Evolutionary conservation across 805 yeast species (phyloP).

Genomic region (Schwanniomyces polymorphus): DNA sequence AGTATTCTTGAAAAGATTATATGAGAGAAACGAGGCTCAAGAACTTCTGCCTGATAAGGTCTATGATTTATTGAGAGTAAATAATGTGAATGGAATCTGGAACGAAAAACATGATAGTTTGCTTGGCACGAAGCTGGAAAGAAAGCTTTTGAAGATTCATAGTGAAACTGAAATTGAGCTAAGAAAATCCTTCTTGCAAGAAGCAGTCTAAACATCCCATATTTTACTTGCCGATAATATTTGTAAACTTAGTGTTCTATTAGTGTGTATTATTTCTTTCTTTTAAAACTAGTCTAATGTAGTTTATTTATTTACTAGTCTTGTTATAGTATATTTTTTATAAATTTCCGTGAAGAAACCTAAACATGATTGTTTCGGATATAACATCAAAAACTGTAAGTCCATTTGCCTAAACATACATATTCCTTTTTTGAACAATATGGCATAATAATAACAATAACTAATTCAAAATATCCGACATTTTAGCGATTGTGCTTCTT

Average conservation of each 20-base stretch:
- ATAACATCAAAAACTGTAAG: no score
- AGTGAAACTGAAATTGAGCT: constrained; percentile 7
- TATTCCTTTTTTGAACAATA: not conserved
- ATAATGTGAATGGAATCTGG: constrained; percentile 13
- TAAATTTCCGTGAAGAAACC: not conserved
- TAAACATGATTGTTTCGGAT: not conserved
- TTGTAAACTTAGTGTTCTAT: not conserved
- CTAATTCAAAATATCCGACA: no score
- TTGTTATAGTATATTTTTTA: not conserved
- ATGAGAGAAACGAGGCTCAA: constrained; percentile 1
- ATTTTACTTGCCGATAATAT: not conserved
- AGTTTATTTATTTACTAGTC: not conserved
- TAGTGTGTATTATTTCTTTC: not conserved
- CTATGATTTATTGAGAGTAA: constrained; percentile 6
- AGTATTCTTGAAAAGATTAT: constrained; percentile 9
- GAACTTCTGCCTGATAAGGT: constrained; percentile 5
- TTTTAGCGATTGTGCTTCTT: no score
- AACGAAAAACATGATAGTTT: constrained; percentile 10
- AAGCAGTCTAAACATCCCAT: not conserved
- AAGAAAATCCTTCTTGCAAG: constrained; percentile 12
- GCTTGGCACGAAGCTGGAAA: constrained; percentile 3
- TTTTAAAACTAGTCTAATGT: not conserved
- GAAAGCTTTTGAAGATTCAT: constrained; percentile 9
- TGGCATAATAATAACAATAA: not conserved
- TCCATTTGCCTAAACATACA: no score